Base-by-base conservation (phyloP, 2,329 filamentous ascomycete genomes). In the Sporothrix pallida region DNA sequence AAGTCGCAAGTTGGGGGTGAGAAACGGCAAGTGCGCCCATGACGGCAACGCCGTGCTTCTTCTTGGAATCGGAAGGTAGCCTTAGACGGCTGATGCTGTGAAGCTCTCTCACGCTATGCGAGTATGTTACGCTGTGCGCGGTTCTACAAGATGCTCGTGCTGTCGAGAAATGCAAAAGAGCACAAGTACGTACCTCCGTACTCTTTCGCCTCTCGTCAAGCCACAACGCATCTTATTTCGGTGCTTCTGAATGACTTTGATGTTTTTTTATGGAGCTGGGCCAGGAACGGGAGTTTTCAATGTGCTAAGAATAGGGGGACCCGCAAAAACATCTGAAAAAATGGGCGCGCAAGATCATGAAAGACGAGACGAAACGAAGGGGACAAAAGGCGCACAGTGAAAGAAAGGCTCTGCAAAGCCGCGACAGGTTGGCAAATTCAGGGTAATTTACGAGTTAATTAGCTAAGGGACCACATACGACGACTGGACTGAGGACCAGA, bases 301-400 rank as follows among this genome's bases (percentile, higher is more conserved):
- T 69, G 65, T 70, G 50, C 67, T 70, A 70, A 70, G 50, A 70
- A 70, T 56, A 54, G 67, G 67, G 67, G 63, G 46, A 15, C 26
- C 67, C 50, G 67, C 26, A 70, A 69, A 69, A 69, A 69, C 50
- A 42, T 42, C n/a, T 44, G 50, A 70, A 68, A 15, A 37, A 37
- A 37, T 46, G 65, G 65, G 13, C 8, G 15, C 46, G 15, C 46
- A 2, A 37, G 7, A 7, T 44, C 23, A n/a, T 52, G 48, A 52
- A 68, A 68, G 65, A 68, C 65, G 12, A 37, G 46, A 52, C 23
- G 65, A 52, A 68, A 68, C 42, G 42, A 48, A 48, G 42, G 42
- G 31, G 42, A 23, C 62, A 7, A 67, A 42, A 20, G n/a, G 42
- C 60, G 42, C 42, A 26, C 15, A 26, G 42, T 20, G 62, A 67